These are phyloP conservation scores for Cucurbita moschata DNA, from an alignment of 306 rosid genomes.

Conservation along the genomic window DNA sequence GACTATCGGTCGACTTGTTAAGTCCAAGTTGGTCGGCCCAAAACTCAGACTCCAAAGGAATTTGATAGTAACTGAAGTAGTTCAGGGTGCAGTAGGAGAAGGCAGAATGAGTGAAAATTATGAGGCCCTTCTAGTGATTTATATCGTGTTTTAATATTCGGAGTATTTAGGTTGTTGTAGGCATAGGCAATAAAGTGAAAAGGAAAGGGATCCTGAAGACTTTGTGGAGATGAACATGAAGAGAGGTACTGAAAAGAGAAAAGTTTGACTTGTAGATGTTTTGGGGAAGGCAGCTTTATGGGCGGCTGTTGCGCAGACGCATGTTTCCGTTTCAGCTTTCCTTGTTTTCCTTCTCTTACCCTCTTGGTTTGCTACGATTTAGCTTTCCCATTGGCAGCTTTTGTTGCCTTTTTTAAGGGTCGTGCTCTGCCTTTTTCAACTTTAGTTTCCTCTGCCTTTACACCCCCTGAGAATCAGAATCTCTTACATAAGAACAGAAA, in stretches of 20 bases:
- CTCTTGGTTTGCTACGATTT: not conserved
- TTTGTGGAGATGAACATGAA: not conserved
- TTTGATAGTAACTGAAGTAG: not conserved
- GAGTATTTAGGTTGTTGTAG: not conserved
- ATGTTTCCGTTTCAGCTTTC: not conserved
- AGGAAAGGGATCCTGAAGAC: not conserved
- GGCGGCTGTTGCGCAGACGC: not conserved
- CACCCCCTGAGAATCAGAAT: slow-evolving; percentile 16
- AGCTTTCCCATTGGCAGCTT: not conserved
- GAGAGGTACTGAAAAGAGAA: not conserved
- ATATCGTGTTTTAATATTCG: not conserved
- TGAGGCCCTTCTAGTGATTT: not conserved
- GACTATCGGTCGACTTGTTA: not conserved
- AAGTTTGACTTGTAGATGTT: not conserved
- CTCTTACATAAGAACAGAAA: not conserved
- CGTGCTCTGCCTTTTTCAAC: not conserved
- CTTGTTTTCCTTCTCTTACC: not conserved
- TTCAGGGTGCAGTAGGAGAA: not conserved
- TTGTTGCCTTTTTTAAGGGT: slow-evolving; percentile 3
- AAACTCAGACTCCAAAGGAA: not conserved
- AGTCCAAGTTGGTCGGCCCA: not conserved
- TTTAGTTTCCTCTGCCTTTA: slow-evolving; percentile 11
- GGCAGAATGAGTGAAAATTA: too few relatives aligned
- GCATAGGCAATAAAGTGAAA: not conserved
- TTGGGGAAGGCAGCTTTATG: not conserved